phyloP scores from a whole-genome alignment of 2,329 filamentous ascomycete species.

The Blastomyces gilchristii region DNA sequence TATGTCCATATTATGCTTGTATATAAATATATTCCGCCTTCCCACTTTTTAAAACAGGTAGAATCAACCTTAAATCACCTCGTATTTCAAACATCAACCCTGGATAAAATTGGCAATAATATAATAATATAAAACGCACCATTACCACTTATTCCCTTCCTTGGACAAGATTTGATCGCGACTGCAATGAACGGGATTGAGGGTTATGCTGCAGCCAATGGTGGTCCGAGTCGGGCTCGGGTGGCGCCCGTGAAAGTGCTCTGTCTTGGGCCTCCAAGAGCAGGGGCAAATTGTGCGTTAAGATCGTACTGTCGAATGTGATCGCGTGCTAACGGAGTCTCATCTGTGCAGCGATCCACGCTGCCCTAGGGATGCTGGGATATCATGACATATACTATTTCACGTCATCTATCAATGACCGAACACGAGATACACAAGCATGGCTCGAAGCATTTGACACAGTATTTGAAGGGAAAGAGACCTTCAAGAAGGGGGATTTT shows the following conservation, averaged over 20 bases:
- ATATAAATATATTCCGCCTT: not conserved
- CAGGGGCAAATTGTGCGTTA: constrained; percentile 10
- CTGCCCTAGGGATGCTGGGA: constrained; percentile 55
- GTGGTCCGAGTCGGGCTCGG: constrained; percentile 1
- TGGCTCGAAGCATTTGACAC: constrained; percentile 60
- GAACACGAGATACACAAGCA: constrained; percentile 55
- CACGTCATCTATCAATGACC: constrained; percentile 60
- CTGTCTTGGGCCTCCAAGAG: constrained; percentile 11
- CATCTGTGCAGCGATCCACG: constrained; percentile 46
- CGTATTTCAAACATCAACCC: not conserved
- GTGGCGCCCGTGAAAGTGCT: constrained; percentile 12
- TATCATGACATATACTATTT: constrained; percentile 63
- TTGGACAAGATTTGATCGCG: not conserved
- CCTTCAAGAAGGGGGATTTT: constrained; percentile 58
- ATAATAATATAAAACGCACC: not conserved
- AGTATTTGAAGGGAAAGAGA: constrained; percentile 51
- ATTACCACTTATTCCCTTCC: not conserved
- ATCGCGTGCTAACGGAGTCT: not conserved
- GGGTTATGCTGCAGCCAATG: not conserved
- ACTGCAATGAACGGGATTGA: not conserved
- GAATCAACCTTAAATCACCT: not conserved
- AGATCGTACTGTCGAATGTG: not conserved
- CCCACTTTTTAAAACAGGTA: not conserved
- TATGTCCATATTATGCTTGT: not conserved
- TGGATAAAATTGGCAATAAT: not conserved